Base-by-base conservation (phyloP, 129 eudicot genomes). In the Chrysanthemum lavandulifolium region DNA sequence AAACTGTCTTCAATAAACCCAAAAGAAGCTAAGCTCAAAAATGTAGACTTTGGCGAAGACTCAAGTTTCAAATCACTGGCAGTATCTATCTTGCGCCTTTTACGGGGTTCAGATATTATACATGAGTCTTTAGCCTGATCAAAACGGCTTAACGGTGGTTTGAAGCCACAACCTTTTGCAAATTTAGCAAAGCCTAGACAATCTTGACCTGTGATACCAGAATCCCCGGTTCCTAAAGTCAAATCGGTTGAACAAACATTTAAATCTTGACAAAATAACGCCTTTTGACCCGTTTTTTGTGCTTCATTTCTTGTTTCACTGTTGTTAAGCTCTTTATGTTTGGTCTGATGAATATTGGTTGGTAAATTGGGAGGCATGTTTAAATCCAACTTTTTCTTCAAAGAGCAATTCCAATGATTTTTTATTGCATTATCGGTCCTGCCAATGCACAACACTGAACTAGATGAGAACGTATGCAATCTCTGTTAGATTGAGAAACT, bases 391-490 rank as follows among this genome's bases (percentile, higher is more conserved):
- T 71, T 87, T 78, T 74, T 87, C 82, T 76, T 84, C 82, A 79
- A 33, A 56, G 85, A 73, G 84, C 89, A 73, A 67, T 87, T 87
- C 89, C 92, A 87, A 58, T 82, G 87, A 61, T 87, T 87, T 74
- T 87, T 87, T 21, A 87, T 81, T 1, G 89, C 72, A 53, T 87
- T 87, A 21, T 79, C 92, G 12, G 85, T 79, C 87, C 92, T 87
- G 71, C 51, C 45, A 70, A 49, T 25, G 29, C 51, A 53, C 14
- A 62, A 74, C 52, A 73, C 3, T 59, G 13, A 59, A 59, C 7
- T 21, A 8, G 12, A n/a, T 59, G 64, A 59, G 36, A 59, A 4
- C 9, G 13, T 10, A 59, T 54, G 60, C 33, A 58, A 25, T 61
- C 31, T 25, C 43, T 27, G 29, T 27, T 27, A 27, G 45, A 7